Evolutionary conservation across 805 yeast species (phyloP).

Genomic region (Sugiyamaella marilandica): DNA sequence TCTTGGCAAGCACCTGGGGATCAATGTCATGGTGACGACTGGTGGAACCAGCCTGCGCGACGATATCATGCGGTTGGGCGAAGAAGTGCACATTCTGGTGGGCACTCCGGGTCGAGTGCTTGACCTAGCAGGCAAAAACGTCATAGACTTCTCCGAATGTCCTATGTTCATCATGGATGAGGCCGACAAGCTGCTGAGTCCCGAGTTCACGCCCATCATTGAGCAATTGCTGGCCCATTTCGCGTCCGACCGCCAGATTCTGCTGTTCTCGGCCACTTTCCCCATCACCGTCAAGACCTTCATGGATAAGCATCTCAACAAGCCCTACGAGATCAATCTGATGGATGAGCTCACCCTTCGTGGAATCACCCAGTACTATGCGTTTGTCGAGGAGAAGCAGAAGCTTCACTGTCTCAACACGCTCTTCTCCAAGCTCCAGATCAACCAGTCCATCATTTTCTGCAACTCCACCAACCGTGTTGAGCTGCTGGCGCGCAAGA

Average conservation of each 20-base stretch:
- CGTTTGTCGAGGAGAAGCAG: conserved; percentile 96
- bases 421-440: conserved; percentile 85
- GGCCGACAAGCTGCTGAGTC: conserved; percentile 93
- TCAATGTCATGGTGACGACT: conserved; percentile 95
- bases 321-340: conserved; percentile 91
- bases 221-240: conserved; percentile 80
- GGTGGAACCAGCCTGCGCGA: conserved; percentile 95
- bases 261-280: conserved; percentile 92
- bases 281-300: conserved; percentile 90
- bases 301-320: conserved; percentile 82
- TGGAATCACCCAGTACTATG: conserved; percentile 96
- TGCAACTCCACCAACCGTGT: conserved; percentile 97
- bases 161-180: conserved; percentile 94
- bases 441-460: conserved; percentile 94
- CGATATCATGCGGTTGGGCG: conserved; percentile 88
- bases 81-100: conserved; percentile 88
- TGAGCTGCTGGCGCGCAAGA: conserved; percentile 89
- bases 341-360: conserved; percentile 96
- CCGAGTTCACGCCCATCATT: conserved; percentile 82
- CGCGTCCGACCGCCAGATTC: conserved; percentile 75
- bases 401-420: conserved; percentile 95
- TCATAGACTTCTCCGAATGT: conserved; percentile 84
- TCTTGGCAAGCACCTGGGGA: conserved; percentile 85
- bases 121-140: conserved; percentile 82
- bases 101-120: conserved; percentile 98